phyloP scores from a whole-genome alignment of 805 yeast species.

The Ogataea trehalophila region DNA sequence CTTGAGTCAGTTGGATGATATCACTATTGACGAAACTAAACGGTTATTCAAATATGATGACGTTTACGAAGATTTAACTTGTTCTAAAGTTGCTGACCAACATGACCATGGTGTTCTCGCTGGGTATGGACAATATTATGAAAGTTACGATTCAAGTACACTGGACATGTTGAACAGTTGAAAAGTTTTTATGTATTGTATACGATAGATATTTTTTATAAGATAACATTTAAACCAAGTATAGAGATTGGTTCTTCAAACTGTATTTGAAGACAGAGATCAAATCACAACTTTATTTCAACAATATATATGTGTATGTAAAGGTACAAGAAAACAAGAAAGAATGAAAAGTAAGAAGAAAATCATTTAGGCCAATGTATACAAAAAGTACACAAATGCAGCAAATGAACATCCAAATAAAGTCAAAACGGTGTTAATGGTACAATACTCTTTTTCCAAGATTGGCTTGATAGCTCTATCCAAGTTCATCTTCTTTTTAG shows the following conservation, averaged over 20 bases:
- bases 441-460: slow-evolving; percentile 15
- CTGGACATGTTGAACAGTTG: too few relatives aligned
- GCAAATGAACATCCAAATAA: slow-evolving; percentile 18
- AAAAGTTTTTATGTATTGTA: too few relatives aligned
- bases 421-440: slow-evolving; percentile 12
- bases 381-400: slow-evolving; percentile 11
- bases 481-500: slow-evolving; percentile 37
- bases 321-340: neutral
- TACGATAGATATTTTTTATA: too few relatives aligned
- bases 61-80: too few relatives aligned
- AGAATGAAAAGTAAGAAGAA: neutral
- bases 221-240: too few relatives aligned
- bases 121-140: neutral
- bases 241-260: too few relatives aligned
- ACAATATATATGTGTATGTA: too few relatives aligned
- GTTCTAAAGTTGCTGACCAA: too few relatives aligned
- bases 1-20: slow-evolving; percentile 1
- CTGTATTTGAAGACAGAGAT: too few relatives aligned
- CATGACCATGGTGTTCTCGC: neutral
- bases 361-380: neutral
- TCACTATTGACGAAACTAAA: slow-evolving; percentile 2
- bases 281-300: too few relatives aligned
- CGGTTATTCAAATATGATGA: slow-evolving; percentile 9
- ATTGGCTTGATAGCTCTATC: slow-evolving; percentile 23
- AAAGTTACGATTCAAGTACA: neutral